These are phyloP conservation scores for Xylaria sp. DNA, from an alignment of 2,329 filamentous ascomycete genomes.

Conservation along the genomic window DNA sequence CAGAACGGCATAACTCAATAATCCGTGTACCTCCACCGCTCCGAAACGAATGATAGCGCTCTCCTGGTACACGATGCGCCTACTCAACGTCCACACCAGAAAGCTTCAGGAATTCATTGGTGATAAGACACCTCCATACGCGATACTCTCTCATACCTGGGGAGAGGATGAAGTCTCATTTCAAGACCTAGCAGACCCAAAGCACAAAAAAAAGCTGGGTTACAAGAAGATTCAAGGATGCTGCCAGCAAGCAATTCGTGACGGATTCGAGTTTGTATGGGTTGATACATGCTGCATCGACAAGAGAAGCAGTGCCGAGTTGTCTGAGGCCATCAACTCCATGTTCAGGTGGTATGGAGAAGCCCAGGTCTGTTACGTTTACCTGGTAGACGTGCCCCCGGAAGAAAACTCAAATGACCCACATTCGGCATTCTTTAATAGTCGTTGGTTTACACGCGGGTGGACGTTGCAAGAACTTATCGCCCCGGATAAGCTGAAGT, in stretches of 20 bases:
- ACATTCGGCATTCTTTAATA: background rate
- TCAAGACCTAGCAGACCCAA: conserved; percentile 11
- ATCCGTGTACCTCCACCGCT: too few species aligned
- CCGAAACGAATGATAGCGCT: too few species aligned
- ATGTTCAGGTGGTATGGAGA: conserved; percentile 28
- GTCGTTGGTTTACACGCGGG: conserved; percentile 12
- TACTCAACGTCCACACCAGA: conserved; percentile 24
- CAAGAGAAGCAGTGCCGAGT: conserved; percentile 22
- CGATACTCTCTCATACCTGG: conserved; percentile 30
- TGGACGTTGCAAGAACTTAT: conserved; percentile 15
- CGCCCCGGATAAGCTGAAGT: background rate
- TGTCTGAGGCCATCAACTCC: conserved; percentile 17
- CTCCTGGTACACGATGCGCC: conserved; percentile 13
- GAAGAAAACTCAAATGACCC: background rate
- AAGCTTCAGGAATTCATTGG: conserved; percentile 27
- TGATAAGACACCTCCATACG: conserved; percentile 2
- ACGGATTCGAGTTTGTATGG: conserved; percentile 21
- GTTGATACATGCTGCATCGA: conserved; percentile 32
- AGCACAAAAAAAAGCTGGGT: conserved; percentile 5
- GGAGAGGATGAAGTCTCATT: conserved; percentile 23
- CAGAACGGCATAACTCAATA: background rate
- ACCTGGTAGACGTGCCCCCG: conserved; percentile 15
- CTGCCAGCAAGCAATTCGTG: conserved; percentile 18
- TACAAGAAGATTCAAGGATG: conserved; percentile 24
- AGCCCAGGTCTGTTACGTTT: conserved; percentile 20